phyloP scores from a whole-genome alignment of 2,329 filamentous ascomycete genomes.

The Penicillium sp. region DNA sequence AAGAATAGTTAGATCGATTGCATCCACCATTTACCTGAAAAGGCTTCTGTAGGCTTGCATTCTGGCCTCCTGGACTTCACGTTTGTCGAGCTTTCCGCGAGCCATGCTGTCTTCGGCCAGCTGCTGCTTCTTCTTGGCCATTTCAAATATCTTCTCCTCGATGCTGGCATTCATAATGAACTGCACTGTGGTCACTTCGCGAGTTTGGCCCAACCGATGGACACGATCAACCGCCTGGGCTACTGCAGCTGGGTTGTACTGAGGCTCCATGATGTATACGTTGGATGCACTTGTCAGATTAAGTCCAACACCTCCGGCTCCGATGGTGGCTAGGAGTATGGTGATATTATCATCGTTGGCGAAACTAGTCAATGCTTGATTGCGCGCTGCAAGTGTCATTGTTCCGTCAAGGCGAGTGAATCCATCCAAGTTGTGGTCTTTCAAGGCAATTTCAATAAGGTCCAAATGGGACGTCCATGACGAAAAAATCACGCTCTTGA shows the following conservation, averaged over 20 bases:
- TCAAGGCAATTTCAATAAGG: conserved; percentile 78
- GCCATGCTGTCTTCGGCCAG: conserved; percentile 85
- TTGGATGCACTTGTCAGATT: conserved; percentile 82
- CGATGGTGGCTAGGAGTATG: conserved; percentile 87
- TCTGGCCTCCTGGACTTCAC: conserved; percentile 61
- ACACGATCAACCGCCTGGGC: conserved; percentile 93
- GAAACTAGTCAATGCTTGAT: conserved; percentile 72
- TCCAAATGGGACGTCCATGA: conserved; percentile 95
- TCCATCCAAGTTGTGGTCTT: conserved; percentile 49
- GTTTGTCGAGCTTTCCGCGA: conserved; percentile 55
- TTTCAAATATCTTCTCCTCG: conserved; percentile 84
- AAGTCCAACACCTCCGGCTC: conserved; percentile 83
- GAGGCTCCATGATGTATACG: conserved; percentile 97
- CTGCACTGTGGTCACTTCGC: conserved; percentile 79
- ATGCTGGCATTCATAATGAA: conserved; percentile 90
- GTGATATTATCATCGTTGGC: conserved; percentile 66
- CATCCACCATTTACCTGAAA: conserved; percentile 42
- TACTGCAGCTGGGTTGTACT: conserved; percentile 94
- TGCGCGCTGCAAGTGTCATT: conserved; percentile 73
- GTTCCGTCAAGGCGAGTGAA: conserved; percentile 84
- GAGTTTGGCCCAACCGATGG: conserved; percentile 82
- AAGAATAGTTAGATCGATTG: neutral
- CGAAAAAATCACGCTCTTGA: conserved; percentile 92
- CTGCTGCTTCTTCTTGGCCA: conserved; percentile 91
- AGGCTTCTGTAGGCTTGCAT: conserved; percentile 59